Percentiles rank a stretch among this genome's conserved stretches.
Evolutionary conservation across 805 yeast genomes (phyloP).

Genomic region (Monosporozyma aerobia): DNA sequence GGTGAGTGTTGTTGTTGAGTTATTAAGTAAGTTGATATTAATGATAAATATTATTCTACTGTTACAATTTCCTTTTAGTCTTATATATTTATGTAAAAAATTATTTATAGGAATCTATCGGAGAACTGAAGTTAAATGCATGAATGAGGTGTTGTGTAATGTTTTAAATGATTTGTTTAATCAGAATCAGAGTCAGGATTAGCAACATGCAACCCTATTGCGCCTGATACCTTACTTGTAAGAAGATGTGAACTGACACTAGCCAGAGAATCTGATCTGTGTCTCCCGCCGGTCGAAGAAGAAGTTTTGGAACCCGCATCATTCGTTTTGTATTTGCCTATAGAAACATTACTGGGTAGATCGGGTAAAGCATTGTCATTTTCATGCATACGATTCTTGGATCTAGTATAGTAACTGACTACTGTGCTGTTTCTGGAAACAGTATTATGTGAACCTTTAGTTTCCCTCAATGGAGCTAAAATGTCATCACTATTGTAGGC

Average conservation of each 20-base stretch:
- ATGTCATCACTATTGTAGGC: conserved; percentile 30
- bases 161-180: background rate
- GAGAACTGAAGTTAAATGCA: background rate
- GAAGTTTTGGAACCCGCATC: background rate
- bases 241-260: conserved; percentile 5
- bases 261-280: conserved; percentile 3
- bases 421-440: conserved; percentile 24
- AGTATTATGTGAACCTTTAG: conserved; percentile 1
- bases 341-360: conserved; percentile 16
- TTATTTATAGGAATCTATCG: background rate
- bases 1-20: too few relatives aligned
- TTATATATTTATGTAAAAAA: background rate
- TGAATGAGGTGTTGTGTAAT: background rate
- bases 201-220: conserved; percentile 19
- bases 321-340: conserved; percentile 11
- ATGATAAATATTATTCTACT: background rate
- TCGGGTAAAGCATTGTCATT: background rate
- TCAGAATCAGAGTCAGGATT: conserved; percentile 26
- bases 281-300: background rate
- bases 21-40: too few relatives aligned
- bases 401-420: conserved; percentile 28
- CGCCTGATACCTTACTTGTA: conserved; percentile 7
- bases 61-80: background rate
- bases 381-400: conserved; percentile 19
- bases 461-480: conserved; percentile 27